A percentile compares a stretch with the other conserved stretches of the same genome.
Evolutionary conservation across 352 stramenopile species (phyloP).

Genomic region (Poterioochromonas sp.): DNA sequence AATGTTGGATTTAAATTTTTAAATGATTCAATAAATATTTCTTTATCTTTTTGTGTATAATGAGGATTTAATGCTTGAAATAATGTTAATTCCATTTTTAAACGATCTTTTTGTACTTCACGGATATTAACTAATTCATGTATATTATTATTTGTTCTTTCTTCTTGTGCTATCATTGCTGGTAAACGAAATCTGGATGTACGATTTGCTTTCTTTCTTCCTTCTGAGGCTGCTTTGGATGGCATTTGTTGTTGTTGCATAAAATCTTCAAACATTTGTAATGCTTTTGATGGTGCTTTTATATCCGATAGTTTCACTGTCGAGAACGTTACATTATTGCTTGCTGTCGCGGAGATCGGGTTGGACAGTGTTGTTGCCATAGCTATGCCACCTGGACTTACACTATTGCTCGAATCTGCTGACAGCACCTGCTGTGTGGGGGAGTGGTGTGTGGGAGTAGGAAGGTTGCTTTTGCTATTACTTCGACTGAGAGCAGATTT

Average conservation of each 20-base stretch:
- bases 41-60: background rate
- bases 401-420: background rate
- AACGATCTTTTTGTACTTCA: background rate
- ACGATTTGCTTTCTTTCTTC: background rate
- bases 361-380: background rate
- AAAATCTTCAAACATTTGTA: background rate
- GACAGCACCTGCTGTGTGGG: background rate
- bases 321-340: background rate
- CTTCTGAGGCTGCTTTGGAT: background rate
- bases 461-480: background rate
- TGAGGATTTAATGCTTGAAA: background rate
- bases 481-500: too few relatives aligned
- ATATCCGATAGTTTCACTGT: background rate
- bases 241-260: background rate
- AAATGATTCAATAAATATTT: background rate
- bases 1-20: too few relatives aligned
- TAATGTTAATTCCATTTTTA: background rate
- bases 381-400: background rate
- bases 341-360: background rate
- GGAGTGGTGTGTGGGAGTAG: background rate
- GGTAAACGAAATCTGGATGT: background rate
- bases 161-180: background rate
- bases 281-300: background rate
- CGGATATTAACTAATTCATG: background rate
- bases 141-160: background rate